Base-by-base conservation (phyloP, 768 basidiomycete species). In the Agrocybe praecox region DNA sequence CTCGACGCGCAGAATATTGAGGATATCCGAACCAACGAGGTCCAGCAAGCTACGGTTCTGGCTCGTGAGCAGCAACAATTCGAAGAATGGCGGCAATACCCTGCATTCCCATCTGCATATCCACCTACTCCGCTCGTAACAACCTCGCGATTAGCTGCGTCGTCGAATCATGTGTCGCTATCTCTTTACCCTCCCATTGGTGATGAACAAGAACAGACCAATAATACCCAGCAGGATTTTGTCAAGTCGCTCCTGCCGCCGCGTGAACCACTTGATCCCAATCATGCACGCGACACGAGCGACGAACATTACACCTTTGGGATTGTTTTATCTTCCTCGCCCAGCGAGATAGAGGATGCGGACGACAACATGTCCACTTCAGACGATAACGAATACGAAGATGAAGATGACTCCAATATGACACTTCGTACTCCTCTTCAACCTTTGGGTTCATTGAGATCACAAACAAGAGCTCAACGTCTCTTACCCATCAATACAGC, bases 11-110 rank as follows among this genome's bases (percentile, higher is more conserved):
- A 60, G 22, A 54, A 65, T 60, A 62, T 66, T 29, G 36, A 43
- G 22, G 56, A 56, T 32, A 53, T 54, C 57, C 26, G 45, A 48
- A 44, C 40, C 9, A 42, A 50, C 26, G 29, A 55, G 48, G 32
- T 44, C 47, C 46, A 58, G 53, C 50, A 60, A 34, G 50, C 48
- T 22, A 47, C 53, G 32, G 56, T 63, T 44, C 56, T 63, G 29
- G 58, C 60, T 23, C 50, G 52, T 34, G 67, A 63, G 50, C 65
- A 69, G 52, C 67, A 76, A 57, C 74, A 65, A 60, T 65, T 68
- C n/a, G 83, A 88, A 40, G 88, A 91, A 60, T 91, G 88, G 88
- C 73, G 87, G 55, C 74, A 82, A 66, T 92, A 90, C 62, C 89
- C 89, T 12, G 76, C 86, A 17, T 87, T 90, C 51, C 90, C 90